Evolutionary conservation across 1,284 basidiomycete genomes (phyloP).

Genomic region (Mycena citricolor): DNA sequence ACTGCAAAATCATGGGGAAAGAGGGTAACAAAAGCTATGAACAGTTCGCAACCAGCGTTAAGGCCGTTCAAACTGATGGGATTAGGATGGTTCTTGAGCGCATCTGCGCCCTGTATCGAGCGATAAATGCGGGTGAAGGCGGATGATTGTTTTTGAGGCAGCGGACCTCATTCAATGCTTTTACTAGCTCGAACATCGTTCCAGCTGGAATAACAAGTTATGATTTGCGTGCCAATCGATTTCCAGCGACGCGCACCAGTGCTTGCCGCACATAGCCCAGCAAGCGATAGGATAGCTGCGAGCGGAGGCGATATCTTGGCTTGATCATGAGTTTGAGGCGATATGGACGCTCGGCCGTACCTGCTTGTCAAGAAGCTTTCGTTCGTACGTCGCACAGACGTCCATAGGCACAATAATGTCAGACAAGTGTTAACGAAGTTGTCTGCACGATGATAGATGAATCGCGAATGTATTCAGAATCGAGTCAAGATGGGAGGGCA

Average conservation of each 20-base stretch:
- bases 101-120: conserved; percentile 50
- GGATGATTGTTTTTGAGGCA: too few relatives aligned
- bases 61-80: conserved; percentile 86
- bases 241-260: conserved; percentile 46
- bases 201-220: conserved; percentile 48
- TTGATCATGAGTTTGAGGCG: conserved; percentile 1
- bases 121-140: neutral
- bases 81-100: conserved; percentile 70
- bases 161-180: conserved; percentile 64
- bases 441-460: too few relatives aligned
- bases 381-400: conserved; percentile 55
- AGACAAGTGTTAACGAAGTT: too few relatives aligned
- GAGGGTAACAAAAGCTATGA: conserved; percentile 84
- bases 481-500: too few relatives aligned
- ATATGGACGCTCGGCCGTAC: conserved; percentile 37
- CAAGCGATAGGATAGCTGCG: conserved; percentile 82
- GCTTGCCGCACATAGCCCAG: conserved; percentile 49
- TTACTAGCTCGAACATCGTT: conserved; percentile 89
- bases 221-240: conserved; percentile 58
- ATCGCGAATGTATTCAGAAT: too few relatives aligned
- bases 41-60: conserved; percentile 88
- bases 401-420: too few relatives aligned
- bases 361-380: conserved; percentile 56
- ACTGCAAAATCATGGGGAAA: conserved; percentile 83
- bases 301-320: conserved; percentile 79